These are phyloP conservation scores for Mortierella sp. DNA, from an alignment of 371 early-diverging fungal genomes.

Conservation along the genomic window DNA sequence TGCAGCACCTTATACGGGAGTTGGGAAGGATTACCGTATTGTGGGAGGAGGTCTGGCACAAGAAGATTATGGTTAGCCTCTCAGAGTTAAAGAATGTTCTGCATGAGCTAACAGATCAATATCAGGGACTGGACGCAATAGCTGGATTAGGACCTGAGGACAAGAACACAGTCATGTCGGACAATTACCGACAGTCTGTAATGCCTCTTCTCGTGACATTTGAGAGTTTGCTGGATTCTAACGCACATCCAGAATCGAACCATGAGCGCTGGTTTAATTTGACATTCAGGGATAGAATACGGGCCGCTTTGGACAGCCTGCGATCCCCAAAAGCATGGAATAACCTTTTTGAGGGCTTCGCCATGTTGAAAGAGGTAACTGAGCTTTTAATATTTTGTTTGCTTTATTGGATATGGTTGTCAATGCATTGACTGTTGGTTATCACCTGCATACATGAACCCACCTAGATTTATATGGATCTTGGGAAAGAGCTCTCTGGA, in stretches of 20 bases:
- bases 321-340: slow-evolving; percentile 64
- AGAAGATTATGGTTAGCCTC: slow-evolving; percentile 75
- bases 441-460: slow-evolving; percentile 9
- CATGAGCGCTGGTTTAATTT: slow-evolving; percentile 80
- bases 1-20: slow-evolving; percentile 73
- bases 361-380: slow-evolving; percentile 69
- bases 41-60: slow-evolving; percentile 87
- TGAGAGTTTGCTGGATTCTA: slow-evolving; percentile 65
- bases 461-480: slow-evolving; percentile 59
- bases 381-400: not conserved
- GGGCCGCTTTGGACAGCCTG: slow-evolving; percentile 63
- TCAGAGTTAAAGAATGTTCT: slow-evolving; percentile 69
- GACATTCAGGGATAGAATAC: slow-evolving; percentile 67
- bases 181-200: slow-evolving; percentile 68
- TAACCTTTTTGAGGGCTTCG: slow-evolving; percentile 70
- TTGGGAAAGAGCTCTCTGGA: slow-evolving; percentile 73
- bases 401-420: not conserved
- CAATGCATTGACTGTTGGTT: too few species aligned
- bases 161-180: slow-evolving; percentile 62
- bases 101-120: slow-evolving; percentile 69
- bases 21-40: slow-evolving; percentile 82
- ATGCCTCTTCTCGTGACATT: slow-evolving; percentile 69
- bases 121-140: slow-evolving; percentile 61
- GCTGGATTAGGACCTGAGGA: slow-evolving; percentile 58
- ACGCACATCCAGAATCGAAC: slow-evolving; percentile 58